phyloP scores from a whole-genome alignment of 1,139 yeast species.

The Casaregolazyma suthepensis region DNA sequence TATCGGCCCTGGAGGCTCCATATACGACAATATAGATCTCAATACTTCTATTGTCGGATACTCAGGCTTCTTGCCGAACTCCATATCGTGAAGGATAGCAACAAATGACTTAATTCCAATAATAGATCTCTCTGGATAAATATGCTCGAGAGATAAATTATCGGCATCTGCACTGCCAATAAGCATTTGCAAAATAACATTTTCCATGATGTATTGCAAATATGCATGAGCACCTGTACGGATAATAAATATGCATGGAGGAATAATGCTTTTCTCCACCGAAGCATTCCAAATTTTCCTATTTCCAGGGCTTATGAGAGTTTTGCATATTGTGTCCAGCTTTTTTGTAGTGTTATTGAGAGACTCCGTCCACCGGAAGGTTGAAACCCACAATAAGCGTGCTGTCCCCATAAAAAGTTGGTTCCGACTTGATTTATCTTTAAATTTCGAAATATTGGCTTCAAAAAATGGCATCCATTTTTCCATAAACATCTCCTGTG shows the following conservation, averaged over 20 bases:
- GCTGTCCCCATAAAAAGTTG: slow-evolving; percentile 61
- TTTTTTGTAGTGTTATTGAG: slow-evolving; percentile 77
- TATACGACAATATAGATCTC: not conserved
- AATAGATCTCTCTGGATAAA: slow-evolving; percentile 64
- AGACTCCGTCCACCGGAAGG: slow-evolving; percentile 82
- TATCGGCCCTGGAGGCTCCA: not conserved
- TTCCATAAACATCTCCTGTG: slow-evolving; percentile 67
- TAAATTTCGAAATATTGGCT: slow-evolving; percentile 34
- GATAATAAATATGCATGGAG: slow-evolving; percentile 63
- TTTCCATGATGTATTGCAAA: slow-evolving; percentile 72
- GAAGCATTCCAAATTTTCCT: slow-evolving; percentile 58
- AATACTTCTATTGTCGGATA: slow-evolving; percentile 51
- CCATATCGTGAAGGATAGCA: slow-evolving; percentile 57
- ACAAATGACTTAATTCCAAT: slow-evolving; percentile 68
- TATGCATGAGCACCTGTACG: slow-evolving; percentile 76
- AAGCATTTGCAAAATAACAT: slow-evolving; percentile 54
- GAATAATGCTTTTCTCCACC: slow-evolving; percentile 50
- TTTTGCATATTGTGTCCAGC: slow-evolving; percentile 50
- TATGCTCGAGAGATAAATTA: slow-evolving; percentile 42
- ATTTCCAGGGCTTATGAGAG: slow-evolving; percentile 42
- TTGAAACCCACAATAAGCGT: slow-evolving; percentile 80
- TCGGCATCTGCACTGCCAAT: slow-evolving; percentile 26
- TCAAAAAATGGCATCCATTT: slow-evolving; percentile 72
- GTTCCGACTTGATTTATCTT: slow-evolving; percentile 41
- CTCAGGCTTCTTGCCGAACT: slow-evolving; percentile 53